Percentiles rank a stretch among this genome's conserved stretches.
These are phyloP conservation scores for Creolimax fragrantissima DNA, from an alignment of 78 protist species.

Conservation along the genomic window DNA sequence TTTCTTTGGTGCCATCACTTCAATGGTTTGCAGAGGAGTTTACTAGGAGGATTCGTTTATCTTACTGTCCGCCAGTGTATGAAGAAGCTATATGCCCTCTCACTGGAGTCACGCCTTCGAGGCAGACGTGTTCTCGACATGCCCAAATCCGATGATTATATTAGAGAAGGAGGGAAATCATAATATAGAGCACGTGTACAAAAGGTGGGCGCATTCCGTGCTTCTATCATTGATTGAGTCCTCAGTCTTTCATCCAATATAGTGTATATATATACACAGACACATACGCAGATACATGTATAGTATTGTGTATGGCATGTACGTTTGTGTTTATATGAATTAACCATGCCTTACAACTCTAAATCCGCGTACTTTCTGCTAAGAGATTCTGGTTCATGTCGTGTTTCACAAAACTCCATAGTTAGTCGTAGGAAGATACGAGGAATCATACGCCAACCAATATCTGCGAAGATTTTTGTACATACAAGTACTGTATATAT, in stretches of 20 bases:
- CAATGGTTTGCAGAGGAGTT: neutral
- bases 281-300: neutral
- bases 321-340: neutral
- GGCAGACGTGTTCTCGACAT: neutral
- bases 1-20: too few relatives aligned
- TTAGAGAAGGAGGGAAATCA: too few relatives aligned
- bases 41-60: neutral
- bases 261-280: neutral
- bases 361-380: neutral
- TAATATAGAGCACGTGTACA: too few relatives aligned
- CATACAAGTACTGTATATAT: neutral
- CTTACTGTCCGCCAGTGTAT: neutral
- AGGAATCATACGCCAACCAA: neutral
- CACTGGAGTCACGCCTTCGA: neutral
- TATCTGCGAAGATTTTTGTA: neutral
- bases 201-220: neutral
- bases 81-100: neutral
- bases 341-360: neutral
- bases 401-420: neutral
- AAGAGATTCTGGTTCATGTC: neutral
- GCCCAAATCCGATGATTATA: neutral
- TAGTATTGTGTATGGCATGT: neutral
- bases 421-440: neutral
- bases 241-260: neutral
- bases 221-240: neutral